Conservation (phyloP, 2,329 filamentous ascomycete genomes). For the Clarireedia homoeocarpa region DNA sequence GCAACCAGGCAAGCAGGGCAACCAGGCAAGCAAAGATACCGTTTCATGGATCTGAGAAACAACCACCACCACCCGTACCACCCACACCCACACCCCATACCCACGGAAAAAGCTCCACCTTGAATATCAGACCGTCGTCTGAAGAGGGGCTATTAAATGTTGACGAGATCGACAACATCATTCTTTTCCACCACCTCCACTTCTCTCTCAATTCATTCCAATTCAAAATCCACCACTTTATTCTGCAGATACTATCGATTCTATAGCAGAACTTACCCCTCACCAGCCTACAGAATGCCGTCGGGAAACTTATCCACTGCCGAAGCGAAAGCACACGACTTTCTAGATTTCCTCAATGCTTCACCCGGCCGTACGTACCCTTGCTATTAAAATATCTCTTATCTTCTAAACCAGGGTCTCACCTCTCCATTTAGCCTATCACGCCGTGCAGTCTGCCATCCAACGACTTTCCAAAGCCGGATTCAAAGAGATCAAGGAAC, state of each 20-base stretch:
- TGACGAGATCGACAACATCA: conserved; percentile 1
- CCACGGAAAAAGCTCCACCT: neutral
- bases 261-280: neutral
- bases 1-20: no score
- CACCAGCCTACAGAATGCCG: conserved; percentile 18
- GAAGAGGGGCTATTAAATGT: neutral
- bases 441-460: conserved; percentile 77
- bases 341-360: conserved; percentile 87
- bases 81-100: neutral
- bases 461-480: conserved; percentile 72
- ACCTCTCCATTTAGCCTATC: conserved; percentile 45
- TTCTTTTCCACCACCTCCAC: neutral
- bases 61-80: neutral
- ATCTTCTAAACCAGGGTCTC: neutral
- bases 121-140: neutral
- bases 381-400: conserved; percentile 13
- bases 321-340: conserved; percentile 48
- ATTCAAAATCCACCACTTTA: neutral
- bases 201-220: neutral
- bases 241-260: conserved; percentile 1
- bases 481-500: conserved; percentile 83
- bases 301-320: conserved; percentile 20
- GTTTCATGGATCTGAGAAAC: no score
- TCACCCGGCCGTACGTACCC: conserved; percentile 75
- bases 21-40: no score